A percentile compares a stretch with the other conserved stretches of the same genome.
phyloP scores from a whole-genome alignment of 2,329 filamentous ascomycete genomes.

The Leptoxyphium fumago region DNA sequence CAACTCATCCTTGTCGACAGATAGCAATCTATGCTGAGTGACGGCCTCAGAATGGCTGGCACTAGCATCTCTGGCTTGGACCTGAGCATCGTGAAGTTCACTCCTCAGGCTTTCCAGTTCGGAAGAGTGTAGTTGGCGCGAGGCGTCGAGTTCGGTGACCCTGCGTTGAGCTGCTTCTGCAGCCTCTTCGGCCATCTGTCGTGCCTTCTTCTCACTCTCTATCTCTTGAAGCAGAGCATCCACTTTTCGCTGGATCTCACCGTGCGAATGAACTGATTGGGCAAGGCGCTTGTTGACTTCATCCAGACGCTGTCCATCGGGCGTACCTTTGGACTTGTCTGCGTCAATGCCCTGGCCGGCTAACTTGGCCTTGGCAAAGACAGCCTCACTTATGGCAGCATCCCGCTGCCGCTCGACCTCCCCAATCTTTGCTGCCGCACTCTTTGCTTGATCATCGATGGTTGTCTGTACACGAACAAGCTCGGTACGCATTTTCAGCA shows the following conservation, averaged over 20 bases:
- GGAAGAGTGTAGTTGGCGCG: constrained; percentile 66
- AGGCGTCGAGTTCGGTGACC: constrained; percentile 68
- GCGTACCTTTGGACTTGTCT: constrained; percentile 27
- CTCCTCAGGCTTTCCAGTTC: constrained; percentile 77
- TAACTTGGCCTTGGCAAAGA: constrained; percentile 85
- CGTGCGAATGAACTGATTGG: constrained; percentile 61
- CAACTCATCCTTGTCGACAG: constrained; percentile 73
- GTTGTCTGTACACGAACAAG: constrained; percentile 78
- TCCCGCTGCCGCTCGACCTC: constrained; percentile 92
- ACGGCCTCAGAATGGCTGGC: constrained; percentile 64
- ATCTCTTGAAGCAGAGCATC: constrained; percentile 57
- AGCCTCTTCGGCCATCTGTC: constrained; percentile 79
- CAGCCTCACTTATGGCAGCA: constrained; percentile 82
- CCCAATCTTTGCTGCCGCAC: constrained; percentile 78
- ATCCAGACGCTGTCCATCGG: constrained; percentile 45
- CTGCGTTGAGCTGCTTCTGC: constrained; percentile 68
- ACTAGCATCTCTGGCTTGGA: constrained; percentile 64
- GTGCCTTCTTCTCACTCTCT: constrained; percentile 64
- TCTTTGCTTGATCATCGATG: constrained; percentile 73
- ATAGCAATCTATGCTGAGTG: constrained; percentile 58
- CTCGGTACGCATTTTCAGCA: constrained; percentile 81
- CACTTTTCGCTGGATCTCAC: constrained; percentile 63
- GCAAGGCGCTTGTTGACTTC: constrained; percentile 76
- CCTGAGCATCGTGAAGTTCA: constrained; percentile 69
- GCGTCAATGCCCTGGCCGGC: constrained; percentile 57